A percentile compares a stretch with the other conserved stretches of the same genome.
phyloP scores from a whole-genome alignment of 805 yeast genomes.

The Teunomyces gatunensis region DNA sequence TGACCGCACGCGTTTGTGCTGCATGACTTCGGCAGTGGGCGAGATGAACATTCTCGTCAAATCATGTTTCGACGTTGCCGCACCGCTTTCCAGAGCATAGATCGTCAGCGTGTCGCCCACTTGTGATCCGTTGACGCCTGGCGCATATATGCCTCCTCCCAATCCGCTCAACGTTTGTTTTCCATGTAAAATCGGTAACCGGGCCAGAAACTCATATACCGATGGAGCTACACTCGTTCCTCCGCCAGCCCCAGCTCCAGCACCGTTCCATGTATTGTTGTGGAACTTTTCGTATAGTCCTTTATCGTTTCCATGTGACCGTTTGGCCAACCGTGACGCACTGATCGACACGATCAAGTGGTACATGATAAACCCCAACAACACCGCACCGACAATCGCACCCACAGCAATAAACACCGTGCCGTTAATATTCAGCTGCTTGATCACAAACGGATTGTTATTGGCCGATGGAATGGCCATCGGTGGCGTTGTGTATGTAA shows the following conservation, averaged over 20 bases:
- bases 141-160: conserved; percentile 10
- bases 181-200: conserved; percentile 33
- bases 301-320: conserved; percentile 34
- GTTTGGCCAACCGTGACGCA: conserved; percentile 53
- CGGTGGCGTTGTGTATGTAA: conserved; percentile 43
- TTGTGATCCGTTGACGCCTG: conserved; percentile 17
- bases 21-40: conserved; percentile 75
- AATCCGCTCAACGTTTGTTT: conserved; percentile 18
- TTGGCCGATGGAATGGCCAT: conserved; percentile 56
- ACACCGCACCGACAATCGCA: conserved; percentile 57
- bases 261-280: conserved; percentile 30
- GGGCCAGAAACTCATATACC: conserved; percentile 20
- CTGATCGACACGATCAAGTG: conserved; percentile 46
- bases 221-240: too few species aligned
- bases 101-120: conserved; percentile 35
- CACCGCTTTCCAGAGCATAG: conserved; percentile 28
- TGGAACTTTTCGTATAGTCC: conserved; percentile 32
- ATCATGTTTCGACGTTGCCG: conserved; percentile 37
- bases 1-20: conserved; percentile 37
- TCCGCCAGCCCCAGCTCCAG: conserved; percentile 3
- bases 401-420: conserved; percentile 85
- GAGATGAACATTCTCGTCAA: conserved; percentile 63
- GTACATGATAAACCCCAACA: conserved; percentile 51
- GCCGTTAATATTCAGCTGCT: conserved; percentile 58
- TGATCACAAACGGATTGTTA: conserved; percentile 63